phyloP scores from a whole-genome alignment of 257 asterid species.

The Ehretia macrophylla region DNA sequence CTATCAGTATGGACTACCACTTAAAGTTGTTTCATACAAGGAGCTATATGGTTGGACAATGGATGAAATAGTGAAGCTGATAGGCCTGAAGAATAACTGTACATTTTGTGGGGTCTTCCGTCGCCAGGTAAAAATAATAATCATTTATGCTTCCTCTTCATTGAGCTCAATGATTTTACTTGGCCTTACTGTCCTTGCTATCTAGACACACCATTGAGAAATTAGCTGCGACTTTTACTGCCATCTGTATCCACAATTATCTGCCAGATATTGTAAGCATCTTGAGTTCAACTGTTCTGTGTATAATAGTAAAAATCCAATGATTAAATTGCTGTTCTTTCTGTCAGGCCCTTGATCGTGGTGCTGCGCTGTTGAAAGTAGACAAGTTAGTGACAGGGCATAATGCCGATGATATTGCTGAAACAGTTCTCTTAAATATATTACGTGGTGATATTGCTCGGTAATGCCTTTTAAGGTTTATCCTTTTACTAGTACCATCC shows the following conservation, averaged over 20 bases:
- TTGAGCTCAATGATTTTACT: not conserved
- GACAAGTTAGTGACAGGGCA: conserved; percentile 97
- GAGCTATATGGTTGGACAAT: conserved; percentile 97
- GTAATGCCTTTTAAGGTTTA: conserved; percentile 27
- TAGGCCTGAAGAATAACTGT: conserved; percentile 95
- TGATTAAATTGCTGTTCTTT: conserved; percentile 14
- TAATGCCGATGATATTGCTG: conserved; percentile 98
- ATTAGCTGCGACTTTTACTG: not conserved
- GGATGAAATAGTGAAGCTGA: conserved; percentile 97
- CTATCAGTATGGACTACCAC: conserved; percentile 88
- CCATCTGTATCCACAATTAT: not conserved
- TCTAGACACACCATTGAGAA: not conserved
- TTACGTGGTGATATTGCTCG: conserved; percentile 98
- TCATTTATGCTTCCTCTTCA: not conserved
- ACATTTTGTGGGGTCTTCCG: conserved; percentile 98
- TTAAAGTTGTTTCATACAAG: conserved; percentile 90
- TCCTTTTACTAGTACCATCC: conserved; percentile 2
- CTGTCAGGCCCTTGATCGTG: conserved; percentile 94
- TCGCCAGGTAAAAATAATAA: conserved; percentile 66
- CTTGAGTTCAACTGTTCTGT: too few species aligned
- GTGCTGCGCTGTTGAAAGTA: conserved; percentile 88
- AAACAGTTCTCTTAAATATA: conserved; percentile 91
- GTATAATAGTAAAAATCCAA: too few species aligned
- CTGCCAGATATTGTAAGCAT: not conserved
- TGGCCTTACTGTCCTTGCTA: not conserved